Evolutionary conservation across 129 eudicot genomes (phyloP), one percentile per base, ranked within the genome.

Genomic region (Chrysanthemum makinoi): DNA sequence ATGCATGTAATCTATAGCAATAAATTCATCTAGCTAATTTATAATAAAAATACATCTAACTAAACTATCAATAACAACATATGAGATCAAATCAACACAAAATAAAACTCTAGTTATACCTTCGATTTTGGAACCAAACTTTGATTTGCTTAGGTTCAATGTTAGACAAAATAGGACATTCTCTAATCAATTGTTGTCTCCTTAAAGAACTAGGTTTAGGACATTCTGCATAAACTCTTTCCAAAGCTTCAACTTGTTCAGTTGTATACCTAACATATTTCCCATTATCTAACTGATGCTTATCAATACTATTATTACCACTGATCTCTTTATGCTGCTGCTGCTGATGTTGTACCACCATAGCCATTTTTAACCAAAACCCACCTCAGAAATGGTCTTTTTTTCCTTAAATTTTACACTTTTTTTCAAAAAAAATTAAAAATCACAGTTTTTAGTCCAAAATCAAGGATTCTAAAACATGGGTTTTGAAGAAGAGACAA

Each of bases 121-220:
- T 86, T 47, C 96, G 84, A 73, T 88, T 91, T 70, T 91, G 97
- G 69, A 91, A 91, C 97, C 97, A 91, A 78, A 91, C 97, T 84
- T 91, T 91, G 95, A 91, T 91, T 82, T 91, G 97, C 67, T 91
- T 91, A 62, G 97, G 97, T 57, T 88, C 97, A 46, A 91, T 91
- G 79, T 91, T 88, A 43, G 92, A 82, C 68, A 91, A 90, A 78
- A 91, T 86, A 58, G 95, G 96, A 62, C 96, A 91, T 61, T 88
- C 97, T 66, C 97, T 69, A 65, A 91, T 86, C 68, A 91, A 84
- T 76, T 91, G 97, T 19, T 91, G 97, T 80, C 97, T 86, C 60
- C 92, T 91, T 30, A 88, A 59, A 73, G 97, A 91, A 53, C 85
- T 86, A 4, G 97, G 97, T 72, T 91, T 88, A 10, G 97, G 97